Base-by-base conservation (phyloP, 192 early-diverging fungal genomes). In the Phlyctochytrium bullatum region DNA sequence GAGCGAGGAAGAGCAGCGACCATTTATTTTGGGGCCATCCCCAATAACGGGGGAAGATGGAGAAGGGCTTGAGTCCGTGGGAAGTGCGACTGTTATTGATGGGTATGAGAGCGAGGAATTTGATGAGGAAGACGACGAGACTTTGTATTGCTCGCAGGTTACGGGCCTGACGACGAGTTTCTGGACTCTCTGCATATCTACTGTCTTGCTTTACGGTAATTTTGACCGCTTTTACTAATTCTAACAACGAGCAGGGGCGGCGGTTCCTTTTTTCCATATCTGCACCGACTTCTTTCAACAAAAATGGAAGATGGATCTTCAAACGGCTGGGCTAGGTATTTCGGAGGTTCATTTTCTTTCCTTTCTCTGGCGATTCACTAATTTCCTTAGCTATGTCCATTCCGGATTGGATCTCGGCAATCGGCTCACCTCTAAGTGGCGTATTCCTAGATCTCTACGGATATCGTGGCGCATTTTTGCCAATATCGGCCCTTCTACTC, bases 221-320 rank as follows among this genome's bases (percentile, higher is more conserved):
- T 77, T 3, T 72, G 2, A 50, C 23, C 1, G 10, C 28, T 2
- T 20, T 67, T 16, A 17, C 3, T 59, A 25, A 27, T 40, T 50
- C 29, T 20, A 4, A 56, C 6, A 27, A 77, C 40, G 40, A 14
- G 20, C 6, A 47, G 75, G 68, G 16, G 69, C 85, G 0, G 72
- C 80, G 1, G 73, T 83, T 2, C 85, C 88, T 0, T 89, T 89
- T 64, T 85, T 78, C 61, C 86, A 88, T 60, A 79, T 89, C 25
- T 73, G 79, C 76, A 64, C 87, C 59, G 59, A 80, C 77, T 87
- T 89, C 51, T 78, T 88, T 24, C 85, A 87, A 63, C 78, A 78
- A 60, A 88, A 87, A 60, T 89, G 85, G 85, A 84, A 82, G 52
- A 56, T 36, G 0, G 75, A 88, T 34, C 61, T 80, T 4, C 78